A percentile compares a stretch with the other conserved stretches of the same genome.
Conservation (phyloP, 805 yeast species). For the Wickerhamiella dianesei region DNA sequence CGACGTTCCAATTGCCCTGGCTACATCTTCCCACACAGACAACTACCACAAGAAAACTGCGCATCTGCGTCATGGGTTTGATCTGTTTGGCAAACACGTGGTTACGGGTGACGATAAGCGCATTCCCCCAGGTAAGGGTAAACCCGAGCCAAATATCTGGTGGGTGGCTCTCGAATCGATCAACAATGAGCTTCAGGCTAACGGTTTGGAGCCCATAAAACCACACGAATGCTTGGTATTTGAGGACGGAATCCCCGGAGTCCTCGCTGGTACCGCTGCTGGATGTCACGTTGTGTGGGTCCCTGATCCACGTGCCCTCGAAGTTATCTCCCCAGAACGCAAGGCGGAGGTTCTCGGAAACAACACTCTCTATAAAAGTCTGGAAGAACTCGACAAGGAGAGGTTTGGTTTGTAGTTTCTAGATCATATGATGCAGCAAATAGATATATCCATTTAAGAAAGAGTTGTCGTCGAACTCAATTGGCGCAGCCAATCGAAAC, state of each 20-base stretch:
- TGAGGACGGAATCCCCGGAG: conserved; percentile 94
- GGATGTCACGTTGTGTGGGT: conserved; percentile 88
- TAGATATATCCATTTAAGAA: not conserved
- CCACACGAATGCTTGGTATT: conserved; percentile 78
- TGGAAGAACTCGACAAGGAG: conserved; percentile 39
- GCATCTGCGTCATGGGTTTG: conserved; percentile 52
- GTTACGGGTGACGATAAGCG: conserved; percentile 85
- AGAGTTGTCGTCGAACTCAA: not conserved
- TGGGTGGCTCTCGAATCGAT: conserved; percentile 58
- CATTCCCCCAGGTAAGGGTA: conserved; percentile 75
- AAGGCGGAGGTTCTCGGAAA: conserved; percentile 30
- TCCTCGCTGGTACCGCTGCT: conserved; percentile 66
- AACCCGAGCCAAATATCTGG: conserved; percentile 93
- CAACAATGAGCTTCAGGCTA: conserved; percentile 38
- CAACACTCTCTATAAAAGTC: conserved; percentile 43
- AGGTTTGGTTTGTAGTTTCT: conserved; percentile 25
- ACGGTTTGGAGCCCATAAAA: conserved; percentile 35
- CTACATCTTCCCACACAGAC: conserved; percentile 61
- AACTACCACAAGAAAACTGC: conserved; percentile 62
- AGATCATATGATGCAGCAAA: too few species aligned
- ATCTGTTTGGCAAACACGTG: conserved; percentile 49
- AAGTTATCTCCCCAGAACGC: conserved; percentile 39
- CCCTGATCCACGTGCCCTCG: conserved; percentile 65
- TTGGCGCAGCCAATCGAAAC: too few species aligned
- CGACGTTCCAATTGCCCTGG: conserved; percentile 70